Evolutionary conservation across 768 basidiomycete genomes (phyloP).

Genomic region (Pisolithus tinctorius): DNA sequence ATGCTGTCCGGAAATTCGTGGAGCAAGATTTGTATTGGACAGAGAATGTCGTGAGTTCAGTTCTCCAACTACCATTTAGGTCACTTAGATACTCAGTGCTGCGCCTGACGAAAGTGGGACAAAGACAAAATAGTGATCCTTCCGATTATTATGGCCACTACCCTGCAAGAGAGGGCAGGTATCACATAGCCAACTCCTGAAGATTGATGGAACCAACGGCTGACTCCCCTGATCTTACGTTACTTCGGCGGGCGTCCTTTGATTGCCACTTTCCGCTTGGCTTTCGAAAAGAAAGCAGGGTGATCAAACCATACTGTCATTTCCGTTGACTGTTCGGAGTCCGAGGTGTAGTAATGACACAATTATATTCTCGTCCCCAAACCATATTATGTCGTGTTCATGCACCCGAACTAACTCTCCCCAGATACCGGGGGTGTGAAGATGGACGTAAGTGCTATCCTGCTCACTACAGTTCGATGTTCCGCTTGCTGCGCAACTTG

Average conservation of each 20-base stretch:
- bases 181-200: constrained; percentile 18
- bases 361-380: too few species aligned
- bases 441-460: too few species aligned
- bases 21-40: constrained; percentile 40
- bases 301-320: too few species aligned
- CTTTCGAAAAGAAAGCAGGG: too few species aligned
- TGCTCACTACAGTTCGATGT: too few species aligned
- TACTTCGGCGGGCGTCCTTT: too few species aligned
- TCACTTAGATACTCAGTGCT: background rate
- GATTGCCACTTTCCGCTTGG: background rate
- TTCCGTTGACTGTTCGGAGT: too few species aligned
- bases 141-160: constrained; percentile 37
- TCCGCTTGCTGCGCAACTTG: too few species aligned
- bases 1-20: constrained; percentile 33
- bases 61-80: background rate
- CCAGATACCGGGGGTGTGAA: too few species aligned
- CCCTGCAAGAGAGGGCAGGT: constrained; percentile 20
- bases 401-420: too few species aligned
- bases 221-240: background rate
- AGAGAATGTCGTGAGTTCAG: constrained; percentile 33
- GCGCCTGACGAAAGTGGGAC: constrained; percentile 44
- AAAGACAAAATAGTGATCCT: constrained; percentile 44
- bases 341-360: too few species aligned
- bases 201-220: constrained; percentile 7
- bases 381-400: too few species aligned